Evolutionary conservation across 2,329 filamentous ascomycete genomes (phyloP), one percentile per base, ranked within the genome.

Genomic region (Drechslera avenae): DNA sequence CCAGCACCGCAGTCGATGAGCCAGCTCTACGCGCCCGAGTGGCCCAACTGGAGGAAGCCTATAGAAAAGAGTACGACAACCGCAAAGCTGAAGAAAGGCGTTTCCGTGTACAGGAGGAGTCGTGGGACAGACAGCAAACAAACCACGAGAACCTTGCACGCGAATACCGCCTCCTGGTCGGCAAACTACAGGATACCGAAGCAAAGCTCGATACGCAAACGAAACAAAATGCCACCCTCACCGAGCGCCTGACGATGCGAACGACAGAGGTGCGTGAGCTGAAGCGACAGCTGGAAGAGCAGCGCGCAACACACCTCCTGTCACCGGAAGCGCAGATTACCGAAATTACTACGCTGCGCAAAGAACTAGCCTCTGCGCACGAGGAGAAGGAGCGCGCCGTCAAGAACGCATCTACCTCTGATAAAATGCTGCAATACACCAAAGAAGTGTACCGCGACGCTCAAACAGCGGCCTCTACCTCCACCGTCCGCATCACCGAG

Each of bases 351-450:
- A 57, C 52, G 6, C 55, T 72, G 2, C 53, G 52, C 2, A 61
- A 61, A 14, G 60, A 65, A 10, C 49, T 72, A 5, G 57, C 58
- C 10, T 44, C 56, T 1, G 50, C 59, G 2, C 57, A 57, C 10
- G 46, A 52, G 6, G 58, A 61, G 6, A 61, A 59, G 7, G 46
- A 57, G 9, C 55, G 59, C n/a, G 68, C 67, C 3, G 59, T 75
- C 5, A 72, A 71, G 33, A 66, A 64, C 4, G 67, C 62, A 5
- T 57, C 67, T 8, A 64, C 64, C 31, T 59, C 66, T 6, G 67
- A 75, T 10, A 54, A 66, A 12, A 82, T 85, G 3, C 73, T 79
- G 19, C 82, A 85, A 1, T 89, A 85, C 60, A 74, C 79, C 10
- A 80, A 83, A 44, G 76, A 77, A 3, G 75, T 79, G 8, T 89